Conservation (phyloP, 1,284 basidiomycete genomes). For the Golubevia sp. region DNA sequence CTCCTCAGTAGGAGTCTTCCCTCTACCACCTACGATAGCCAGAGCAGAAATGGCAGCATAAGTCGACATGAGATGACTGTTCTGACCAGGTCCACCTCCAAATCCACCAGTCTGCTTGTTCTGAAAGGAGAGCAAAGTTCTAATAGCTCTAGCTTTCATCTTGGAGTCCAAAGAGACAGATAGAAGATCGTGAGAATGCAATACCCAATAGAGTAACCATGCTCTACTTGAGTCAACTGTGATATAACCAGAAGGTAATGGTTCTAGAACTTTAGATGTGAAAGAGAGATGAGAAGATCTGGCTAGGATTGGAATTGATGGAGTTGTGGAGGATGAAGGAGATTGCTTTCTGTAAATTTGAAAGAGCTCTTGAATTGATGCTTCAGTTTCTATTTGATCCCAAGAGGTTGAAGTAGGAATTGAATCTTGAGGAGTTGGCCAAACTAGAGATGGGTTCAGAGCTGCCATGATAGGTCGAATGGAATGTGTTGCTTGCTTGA, state of each 20-base stretch:
- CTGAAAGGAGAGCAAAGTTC: conserved; percentile 52
- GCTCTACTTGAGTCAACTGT: conserved; percentile 52
- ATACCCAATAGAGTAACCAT: conserved; percentile 59
- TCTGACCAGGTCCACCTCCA: conserved; percentile 85
- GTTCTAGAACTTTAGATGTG: conserved; percentile 39
- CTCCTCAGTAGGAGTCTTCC: conserved; percentile 59
- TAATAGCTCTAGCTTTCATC: conserved; percentile 32
- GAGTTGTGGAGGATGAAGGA: not conserved
- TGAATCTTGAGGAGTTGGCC: conserved; percentile 39
- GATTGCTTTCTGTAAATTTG: conserved; percentile 6
- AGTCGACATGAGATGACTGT: conserved; percentile 84
- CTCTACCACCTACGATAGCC: conserved; percentile 74
- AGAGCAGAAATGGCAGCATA: conserved; percentile 86
- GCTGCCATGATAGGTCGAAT: not conserved
- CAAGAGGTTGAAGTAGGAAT: conserved; percentile 36
- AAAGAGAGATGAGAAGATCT: conserved; percentile 45
- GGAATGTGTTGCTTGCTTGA: too few relatives aligned
- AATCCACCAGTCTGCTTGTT: conserved; percentile 73
- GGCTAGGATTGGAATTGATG: conserved; percentile 13
- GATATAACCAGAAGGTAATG: conserved; percentile 44
- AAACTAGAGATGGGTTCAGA: conserved; percentile 10
- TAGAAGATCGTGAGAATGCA: conserved; percentile 48
- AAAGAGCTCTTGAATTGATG: conserved; percentile 35
- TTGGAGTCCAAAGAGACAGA: conserved; percentile 27
- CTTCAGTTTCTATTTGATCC: conserved; percentile 44